These are phyloP conservation scores for Apiospora saccharicola DNA, from an alignment of 2,329 filamentous ascomycete genomes.

Conservation along the genomic window DNA sequence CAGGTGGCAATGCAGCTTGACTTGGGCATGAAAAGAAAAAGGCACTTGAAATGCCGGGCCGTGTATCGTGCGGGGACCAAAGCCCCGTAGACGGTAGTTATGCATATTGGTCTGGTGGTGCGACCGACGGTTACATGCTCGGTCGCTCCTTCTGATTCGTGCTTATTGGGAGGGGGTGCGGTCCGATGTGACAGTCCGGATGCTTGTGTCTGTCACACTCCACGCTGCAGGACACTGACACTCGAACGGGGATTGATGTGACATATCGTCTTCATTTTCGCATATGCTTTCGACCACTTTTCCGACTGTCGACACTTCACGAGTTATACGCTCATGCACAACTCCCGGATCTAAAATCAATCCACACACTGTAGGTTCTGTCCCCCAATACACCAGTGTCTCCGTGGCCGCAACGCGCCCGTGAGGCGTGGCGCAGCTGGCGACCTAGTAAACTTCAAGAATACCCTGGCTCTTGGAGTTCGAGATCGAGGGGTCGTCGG, in stretches of 20 bases:
- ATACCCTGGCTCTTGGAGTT: slow-evolving; percentile 25
- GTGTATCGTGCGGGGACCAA: not conserved
- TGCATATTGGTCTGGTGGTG: not conserved
- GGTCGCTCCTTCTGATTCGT: not conserved
- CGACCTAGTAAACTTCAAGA: slow-evolving; percentile 24
- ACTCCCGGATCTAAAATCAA: not conserved
- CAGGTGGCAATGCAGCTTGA: too few relatives aligned
- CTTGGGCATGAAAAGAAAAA: too few relatives aligned
- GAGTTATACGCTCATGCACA: not conserved
- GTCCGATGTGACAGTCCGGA: too few relatives aligned
- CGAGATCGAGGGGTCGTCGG: slow-evolving; percentile 25
- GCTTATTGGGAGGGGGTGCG: not conserved
- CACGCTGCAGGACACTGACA: too few relatives aligned
- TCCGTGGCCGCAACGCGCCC: slow-evolving; percentile 25
- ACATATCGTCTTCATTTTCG: too few relatives aligned
- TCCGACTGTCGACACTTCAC: too few relatives aligned
- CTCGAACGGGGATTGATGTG: too few relatives aligned
- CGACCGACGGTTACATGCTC: not conserved
- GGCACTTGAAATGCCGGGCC: too few relatives aligned
- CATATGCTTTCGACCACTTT: too few relatives aligned
- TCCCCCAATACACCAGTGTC: too few relatives aligned
- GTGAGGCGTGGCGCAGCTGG: slow-evolving; percentile 3
- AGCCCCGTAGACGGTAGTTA: not conserved
- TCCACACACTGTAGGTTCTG: slow-evolving; percentile 26
- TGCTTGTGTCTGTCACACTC: too few relatives aligned